These are phyloP conservation scores for Aspergillus fructus DNA, from an alignment of 2,329 filamentous ascomycete genomes.

Conservation along the genomic window DNA sequence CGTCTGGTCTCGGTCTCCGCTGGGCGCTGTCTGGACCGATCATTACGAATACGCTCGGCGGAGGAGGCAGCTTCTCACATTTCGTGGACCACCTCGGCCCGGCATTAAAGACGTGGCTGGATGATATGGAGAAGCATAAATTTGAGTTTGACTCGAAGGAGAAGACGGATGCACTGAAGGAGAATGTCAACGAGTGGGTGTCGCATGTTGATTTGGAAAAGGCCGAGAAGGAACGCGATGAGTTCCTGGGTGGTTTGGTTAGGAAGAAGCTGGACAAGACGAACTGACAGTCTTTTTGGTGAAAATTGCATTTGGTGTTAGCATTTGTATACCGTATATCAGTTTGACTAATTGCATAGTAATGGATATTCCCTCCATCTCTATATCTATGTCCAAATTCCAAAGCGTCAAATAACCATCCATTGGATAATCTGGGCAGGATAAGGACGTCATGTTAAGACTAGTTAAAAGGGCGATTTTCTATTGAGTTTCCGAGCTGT, in stretches of 20 bases:
- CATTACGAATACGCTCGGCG: not conserved
- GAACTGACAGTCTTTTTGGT: too few species aligned
- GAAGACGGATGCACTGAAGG: not conserved
- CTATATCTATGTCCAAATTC: too few species aligned
- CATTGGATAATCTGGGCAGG: too few species aligned
- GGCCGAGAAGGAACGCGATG: not conserved
- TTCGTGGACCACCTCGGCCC: not conserved
- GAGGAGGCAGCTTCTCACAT: constrained; percentile 44
- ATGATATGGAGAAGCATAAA: not conserved
- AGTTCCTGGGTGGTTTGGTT: not conserved
- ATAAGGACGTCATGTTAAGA: too few species aligned
- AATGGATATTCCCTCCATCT: too few species aligned
- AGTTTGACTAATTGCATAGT: too few species aligned
- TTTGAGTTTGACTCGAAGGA: not conserved
- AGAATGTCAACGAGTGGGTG: not conserved
- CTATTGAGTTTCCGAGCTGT: too few species aligned
- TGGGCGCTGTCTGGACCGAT: constrained; percentile 48
- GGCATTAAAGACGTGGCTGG: not conserved
- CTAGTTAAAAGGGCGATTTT: too few species aligned
- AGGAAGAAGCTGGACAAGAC: not conserved
- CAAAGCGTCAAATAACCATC: too few species aligned
- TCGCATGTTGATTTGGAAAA: not conserved
- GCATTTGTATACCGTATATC: too few species aligned
- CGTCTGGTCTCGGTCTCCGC: not conserved
- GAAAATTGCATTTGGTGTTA: too few species aligned